Evolutionary conservation across 306 rosid genomes (phyloP).

Genomic region (Vicia faba): DNA sequence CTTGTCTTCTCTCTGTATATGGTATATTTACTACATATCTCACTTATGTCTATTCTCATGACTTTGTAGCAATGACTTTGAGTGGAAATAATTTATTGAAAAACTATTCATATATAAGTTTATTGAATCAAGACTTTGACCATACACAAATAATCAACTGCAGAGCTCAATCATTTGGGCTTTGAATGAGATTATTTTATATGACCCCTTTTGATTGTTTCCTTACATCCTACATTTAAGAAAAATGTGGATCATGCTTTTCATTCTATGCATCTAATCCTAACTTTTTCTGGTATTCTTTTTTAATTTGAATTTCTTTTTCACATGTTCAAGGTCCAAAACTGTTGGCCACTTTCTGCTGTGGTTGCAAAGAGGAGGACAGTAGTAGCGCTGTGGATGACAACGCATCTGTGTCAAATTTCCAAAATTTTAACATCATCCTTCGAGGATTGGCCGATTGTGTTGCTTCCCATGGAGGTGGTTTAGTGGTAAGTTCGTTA

Average conservation of each 20-base stretch:
- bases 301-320: conserved; percentile 34
- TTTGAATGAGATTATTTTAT: background rate
- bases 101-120: conserved; percentile 3
- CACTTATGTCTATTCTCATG: conserved; percentile 2
- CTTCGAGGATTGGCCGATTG: conserved; percentile 81
- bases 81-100: conserved; percentile 17
- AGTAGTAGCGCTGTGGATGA: conserved; percentile 41
- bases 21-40: background rate
- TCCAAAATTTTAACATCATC: conserved; percentile 45
- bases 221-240: background rate
- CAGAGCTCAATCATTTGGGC: too few species aligned
- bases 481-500: conserved; percentile 54
- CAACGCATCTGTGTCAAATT: conserved; percentile 43
- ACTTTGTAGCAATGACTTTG: conserved; percentile 15
- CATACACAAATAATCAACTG: too few species aligned
- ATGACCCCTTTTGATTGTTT: background rate
- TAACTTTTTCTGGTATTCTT: conserved; percentile 5
- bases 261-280: conserved; percentile 26
- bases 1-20: conserved; percentile 7
- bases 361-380: conserved; percentile 56
- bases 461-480: conserved; percentile 53
- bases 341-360: conserved; percentile 62
- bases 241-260: background rate
- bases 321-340: conserved; percentile 72
- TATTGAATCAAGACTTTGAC: conserved; percentile 24